These are phyloP conservation scores for Cornus kousa DNA, from an alignment of 148 eudicot genomes.

Conservation along the genomic window DNA sequence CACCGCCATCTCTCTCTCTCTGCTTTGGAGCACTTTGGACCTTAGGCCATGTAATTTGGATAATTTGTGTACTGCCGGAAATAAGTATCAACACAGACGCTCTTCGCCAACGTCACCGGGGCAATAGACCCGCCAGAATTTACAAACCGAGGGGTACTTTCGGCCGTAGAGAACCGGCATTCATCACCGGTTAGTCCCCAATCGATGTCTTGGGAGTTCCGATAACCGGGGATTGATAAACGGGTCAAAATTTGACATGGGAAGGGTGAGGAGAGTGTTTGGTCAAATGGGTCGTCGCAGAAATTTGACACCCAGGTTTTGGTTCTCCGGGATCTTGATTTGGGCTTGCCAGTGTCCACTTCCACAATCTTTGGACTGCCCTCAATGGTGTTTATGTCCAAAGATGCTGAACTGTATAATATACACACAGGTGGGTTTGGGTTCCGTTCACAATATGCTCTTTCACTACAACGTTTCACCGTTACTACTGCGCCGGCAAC, in stretches of 20 bases:
- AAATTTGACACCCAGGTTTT: constrained; percentile 29
- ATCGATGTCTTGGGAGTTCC: constrained; percentile 35
- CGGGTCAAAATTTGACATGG: constrained; percentile 25
- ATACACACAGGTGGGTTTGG: too few relatives aligned
- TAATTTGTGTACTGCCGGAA: neutral
- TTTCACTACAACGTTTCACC: too few relatives aligned
- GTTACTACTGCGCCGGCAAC: too few relatives aligned
- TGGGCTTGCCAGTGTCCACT: constrained; percentile 63
- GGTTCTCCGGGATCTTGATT: constrained; percentile 39
- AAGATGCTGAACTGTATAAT: constrained; percentile 64
- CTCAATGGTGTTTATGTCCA: constrained; percentile 46
- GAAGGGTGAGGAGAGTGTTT: neutral
- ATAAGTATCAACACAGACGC: neutral
- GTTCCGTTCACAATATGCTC: too few relatives aligned
- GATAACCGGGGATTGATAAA: constrained; percentile 41
- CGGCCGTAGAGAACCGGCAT: too few relatives aligned
- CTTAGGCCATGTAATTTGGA: too few relatives aligned
- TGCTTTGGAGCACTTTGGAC: too few relatives aligned
- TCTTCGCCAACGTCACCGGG: neutral
- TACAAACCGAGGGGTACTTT: too few relatives aligned
- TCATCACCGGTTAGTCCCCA: constrained; percentile 21
- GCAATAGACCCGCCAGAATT: neutral
- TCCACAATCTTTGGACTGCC: constrained; percentile 71
- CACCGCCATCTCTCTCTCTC: too few relatives aligned
- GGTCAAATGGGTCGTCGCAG: constrained; percentile 43